phyloP scores from a whole-genome alignment of 176 grass and related monocot species.

The Pontederia crassipes region DNA sequence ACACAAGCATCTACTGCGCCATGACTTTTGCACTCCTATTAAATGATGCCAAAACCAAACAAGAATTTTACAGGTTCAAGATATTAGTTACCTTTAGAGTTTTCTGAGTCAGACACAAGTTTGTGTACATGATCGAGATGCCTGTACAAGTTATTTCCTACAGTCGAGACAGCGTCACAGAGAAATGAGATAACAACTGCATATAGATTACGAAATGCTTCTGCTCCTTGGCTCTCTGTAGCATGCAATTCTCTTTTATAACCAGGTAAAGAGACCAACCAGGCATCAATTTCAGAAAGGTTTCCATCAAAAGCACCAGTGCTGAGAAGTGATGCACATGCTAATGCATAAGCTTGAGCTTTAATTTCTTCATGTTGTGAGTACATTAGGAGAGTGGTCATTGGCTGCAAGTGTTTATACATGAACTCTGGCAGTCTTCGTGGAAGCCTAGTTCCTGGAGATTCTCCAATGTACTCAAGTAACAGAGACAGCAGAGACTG shows the following conservation, averaged over 20 bases:
- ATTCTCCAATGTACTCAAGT: slow-evolving; percentile 48
- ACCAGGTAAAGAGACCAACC: slow-evolving; percentile 69
- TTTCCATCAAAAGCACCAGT: slow-evolving; percentile 76
- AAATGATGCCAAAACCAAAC: neutral
- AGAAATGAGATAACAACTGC: slow-evolving; percentile 71
- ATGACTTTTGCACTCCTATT: neutral
- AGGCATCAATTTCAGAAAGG: slow-evolving; percentile 67
- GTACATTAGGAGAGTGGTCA: slow-evolving; percentile 53
- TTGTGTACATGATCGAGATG: slow-evolving; percentile 61
- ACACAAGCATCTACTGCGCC: neutral
- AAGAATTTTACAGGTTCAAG: neutral
- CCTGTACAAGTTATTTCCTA: slow-evolving; percentile 89
- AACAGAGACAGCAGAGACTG: slow-evolving; percentile 63
- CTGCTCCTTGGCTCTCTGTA: slow-evolving; percentile 27
- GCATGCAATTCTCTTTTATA: slow-evolving; percentile 22
- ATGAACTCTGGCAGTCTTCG: slow-evolving; percentile 63
- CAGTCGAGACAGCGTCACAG: slow-evolving; percentile 73
- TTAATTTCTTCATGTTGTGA: slow-evolving; percentile 40
- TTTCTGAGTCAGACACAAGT: slow-evolving; percentile 39
- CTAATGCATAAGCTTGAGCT: slow-evolving; percentile 61
- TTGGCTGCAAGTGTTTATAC: slow-evolving; percentile 76
- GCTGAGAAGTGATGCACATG: slow-evolving; percentile 64
- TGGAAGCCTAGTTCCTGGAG: slow-evolving; percentile 27
- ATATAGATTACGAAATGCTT: slow-evolving; percentile 42
- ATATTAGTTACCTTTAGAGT: slow-evolving; percentile 48